These are phyloP conservation scores for Apiospora aurea DNA, from an alignment of 2,329 filamentous ascomycete species.

Conservation along the genomic window DNA sequence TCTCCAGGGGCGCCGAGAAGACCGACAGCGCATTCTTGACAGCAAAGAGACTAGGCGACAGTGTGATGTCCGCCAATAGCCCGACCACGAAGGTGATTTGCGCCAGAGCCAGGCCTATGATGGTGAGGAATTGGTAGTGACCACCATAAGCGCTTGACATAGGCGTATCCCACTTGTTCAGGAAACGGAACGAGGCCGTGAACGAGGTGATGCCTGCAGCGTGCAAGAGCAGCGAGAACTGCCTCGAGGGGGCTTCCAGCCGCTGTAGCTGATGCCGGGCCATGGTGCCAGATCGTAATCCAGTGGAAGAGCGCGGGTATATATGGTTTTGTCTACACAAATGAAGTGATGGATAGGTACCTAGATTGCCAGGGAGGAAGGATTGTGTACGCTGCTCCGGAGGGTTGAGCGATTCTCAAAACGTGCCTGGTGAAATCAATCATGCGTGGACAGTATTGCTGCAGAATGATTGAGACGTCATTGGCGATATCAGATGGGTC, in stretches of 20 bases:
- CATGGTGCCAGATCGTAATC: constrained; percentile 40
- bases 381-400: neutral
- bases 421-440: neutral
- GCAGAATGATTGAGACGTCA: constrained; percentile 1
- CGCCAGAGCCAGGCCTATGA: constrained; percentile 71
- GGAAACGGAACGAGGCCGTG: constrained; percentile 59
- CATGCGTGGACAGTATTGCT: neutral
- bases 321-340: neutral
- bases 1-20: constrained; percentile 72
- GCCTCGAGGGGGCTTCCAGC: constrained; percentile 69
- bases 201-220: constrained; percentile 60
- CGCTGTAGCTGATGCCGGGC: constrained; percentile 69
- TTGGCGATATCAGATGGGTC: constrained; percentile 19
- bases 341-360: neutral
- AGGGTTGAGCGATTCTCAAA: neutral
- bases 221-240: constrained; percentile 69
- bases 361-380: neutral
- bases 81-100: constrained; percentile 67
- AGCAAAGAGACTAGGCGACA: constrained; percentile 64
- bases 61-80: constrained; percentile 69
- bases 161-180: constrained; percentile 56
- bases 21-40: constrained; percentile 73
- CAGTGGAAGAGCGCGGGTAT: neutral
- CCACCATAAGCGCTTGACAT: constrained; percentile 69
- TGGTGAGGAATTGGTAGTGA: constrained; percentile 77